Base-by-base conservation (phyloP, 345 rosid genomes). In the Eutrema heterophyllum region DNA sequence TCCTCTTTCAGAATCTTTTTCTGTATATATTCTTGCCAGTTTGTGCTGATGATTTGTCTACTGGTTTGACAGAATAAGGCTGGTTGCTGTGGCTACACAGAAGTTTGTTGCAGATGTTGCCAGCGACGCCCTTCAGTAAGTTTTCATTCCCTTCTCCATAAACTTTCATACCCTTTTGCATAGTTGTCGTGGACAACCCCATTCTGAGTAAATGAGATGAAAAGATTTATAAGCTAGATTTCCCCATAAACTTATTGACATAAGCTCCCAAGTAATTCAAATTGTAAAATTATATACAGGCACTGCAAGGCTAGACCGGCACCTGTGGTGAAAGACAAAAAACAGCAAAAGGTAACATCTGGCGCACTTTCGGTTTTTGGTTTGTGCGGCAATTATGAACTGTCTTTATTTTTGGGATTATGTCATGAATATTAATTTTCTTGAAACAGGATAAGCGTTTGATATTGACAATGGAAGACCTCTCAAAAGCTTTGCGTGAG, bases 51-150 rank as follows among this genome's bases (percentile, higher is more conserved):
- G 12, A 53, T 55, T 29, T 46, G 30, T 75, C 14, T 36, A 29
- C n/a, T 59, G 18, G 14, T 51, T 70, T 70, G 81, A 75, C 93
- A 95, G 97, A 72, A 78, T 84, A 69, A 86, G 97, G 84, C 81
- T 95, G 72, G 92, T 92, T 30, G 96, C 99, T 68, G 92, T 95
- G 77, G 99, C 97, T 39, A 95, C 99, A 9, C 99, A 92, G 74
- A 95, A 95, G 82, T 95, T 92, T 21, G 92, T 95, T 67, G 78
- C 97, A 8, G 99, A 95, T 80, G 95, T 95, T 75, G 99, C 97
- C 50, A 83, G 80, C 7, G 96, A 95, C 51, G 93, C 99, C 30
- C 96, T 95, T 67, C 90, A 83, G 96, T 93, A 87, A 63, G 90
- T 39, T 71, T 15, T 59, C 43, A 24, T 41, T 13, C 41, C 46